phyloP scores from a whole-genome alignment of 129 eudicot species.

The Ambrosia trifida region DNA sequence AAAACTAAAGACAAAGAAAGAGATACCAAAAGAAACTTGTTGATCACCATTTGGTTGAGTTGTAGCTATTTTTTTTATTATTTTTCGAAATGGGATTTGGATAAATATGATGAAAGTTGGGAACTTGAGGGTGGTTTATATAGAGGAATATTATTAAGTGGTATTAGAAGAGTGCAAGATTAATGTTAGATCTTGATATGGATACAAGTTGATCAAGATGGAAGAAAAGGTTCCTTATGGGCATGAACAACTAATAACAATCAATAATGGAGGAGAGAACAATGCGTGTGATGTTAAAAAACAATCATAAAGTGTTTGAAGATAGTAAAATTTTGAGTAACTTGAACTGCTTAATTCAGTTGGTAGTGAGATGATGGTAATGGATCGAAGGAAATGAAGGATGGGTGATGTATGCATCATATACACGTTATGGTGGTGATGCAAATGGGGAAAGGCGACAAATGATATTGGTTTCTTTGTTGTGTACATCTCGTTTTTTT shows the following conservation, averaged over 20 bases:
- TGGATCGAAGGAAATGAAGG: slow-evolving; percentile 24
- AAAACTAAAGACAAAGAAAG: slow-evolving; percentile 53
- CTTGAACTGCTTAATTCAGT: slow-evolving; percentile 15
- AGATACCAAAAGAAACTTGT: slow-evolving; percentile 35
- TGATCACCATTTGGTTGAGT: slow-evolving; percentile 34
- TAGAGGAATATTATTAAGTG: slow-evolving; percentile 23
- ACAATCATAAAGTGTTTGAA: slow-evolving; percentile 15
- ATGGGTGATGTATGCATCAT: slow-evolving; percentile 17
- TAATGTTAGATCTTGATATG: slow-evolving; percentile 29
- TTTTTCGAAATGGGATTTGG: slow-evolving; percentile 14
- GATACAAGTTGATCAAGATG: slow-evolving; percentile 22
- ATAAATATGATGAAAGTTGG: slow-evolving; percentile 32
- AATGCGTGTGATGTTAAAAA: slow-evolving; percentile 26
- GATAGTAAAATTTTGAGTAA: slow-evolving; percentile 4
- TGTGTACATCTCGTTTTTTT: slow-evolving; percentile 18
- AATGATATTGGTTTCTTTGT: slow-evolving; percentile 21
- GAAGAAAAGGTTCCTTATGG: slow-evolving; percentile 38
- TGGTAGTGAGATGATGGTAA: slow-evolving; percentile 7
- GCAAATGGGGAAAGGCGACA: slow-evolving; percentile 29
- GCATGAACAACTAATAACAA: slow-evolving; percentile 31
- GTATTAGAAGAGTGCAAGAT: slow-evolving; percentile 29
- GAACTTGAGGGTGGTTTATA: slow-evolving; percentile 37
- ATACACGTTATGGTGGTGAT: slow-evolving; percentile 23
- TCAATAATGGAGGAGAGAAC: slow-evolving; percentile 31
- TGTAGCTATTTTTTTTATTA: neutral